Conservation (phyloP, 108 stramenopile genomes). For the Stephanodiscus triporus region DNA sequence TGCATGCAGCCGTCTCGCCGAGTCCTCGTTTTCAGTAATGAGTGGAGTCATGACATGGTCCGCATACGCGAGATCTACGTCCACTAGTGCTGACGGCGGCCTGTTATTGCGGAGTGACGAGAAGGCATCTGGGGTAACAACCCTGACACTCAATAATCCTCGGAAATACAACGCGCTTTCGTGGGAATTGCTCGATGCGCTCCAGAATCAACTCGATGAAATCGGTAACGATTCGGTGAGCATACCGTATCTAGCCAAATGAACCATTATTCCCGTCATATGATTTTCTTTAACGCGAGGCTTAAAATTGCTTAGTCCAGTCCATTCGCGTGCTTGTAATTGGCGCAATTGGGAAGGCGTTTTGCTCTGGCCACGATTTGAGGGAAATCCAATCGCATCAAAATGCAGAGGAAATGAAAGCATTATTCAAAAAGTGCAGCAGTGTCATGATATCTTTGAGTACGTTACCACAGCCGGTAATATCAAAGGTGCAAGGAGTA, state of each 20-base stretch:
- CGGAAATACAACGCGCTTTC: slow-evolving; percentile 49
- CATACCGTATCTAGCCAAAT: not conserved
- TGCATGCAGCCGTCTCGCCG: too few relatives aligned
- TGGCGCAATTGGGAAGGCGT: slow-evolving; percentile 54
- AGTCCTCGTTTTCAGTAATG: too few relatives aligned
- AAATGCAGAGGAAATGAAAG: slow-evolving; percentile 11
- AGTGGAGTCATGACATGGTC: too few relatives aligned
- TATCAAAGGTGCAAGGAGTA: slow-evolving; percentile 71
- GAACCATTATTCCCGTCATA: not conserved
- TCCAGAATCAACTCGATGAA: slow-evolving; percentile 44
- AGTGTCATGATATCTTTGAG: slow-evolving; percentile 59
- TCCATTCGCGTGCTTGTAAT: slow-evolving; percentile 49
- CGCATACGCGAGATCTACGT: too few relatives aligned
- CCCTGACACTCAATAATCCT: slow-evolving; percentile 55
- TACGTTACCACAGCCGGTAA: slow-evolving; percentile 58
- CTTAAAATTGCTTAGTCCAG: not conserved
- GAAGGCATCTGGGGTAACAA: slow-evolving; percentile 26
- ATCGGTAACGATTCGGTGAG: slow-evolving; percentile 32
- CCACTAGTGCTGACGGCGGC: too few relatives aligned
- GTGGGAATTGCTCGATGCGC: slow-evolving; percentile 44
- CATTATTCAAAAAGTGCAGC: slow-evolving; percentile 65
- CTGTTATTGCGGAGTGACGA: slow-evolving; percentile 23
- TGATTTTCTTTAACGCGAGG: slow-evolving; percentile 5
- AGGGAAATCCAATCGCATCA: slow-evolving; percentile 49
- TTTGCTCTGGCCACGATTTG: slow-evolving; percentile 77